These are phyloP conservation scores for Harringtonia aguacate DNA, from an alignment of 2,329 filamentous ascomycete genomes.

Conservation along the genomic window DNA sequence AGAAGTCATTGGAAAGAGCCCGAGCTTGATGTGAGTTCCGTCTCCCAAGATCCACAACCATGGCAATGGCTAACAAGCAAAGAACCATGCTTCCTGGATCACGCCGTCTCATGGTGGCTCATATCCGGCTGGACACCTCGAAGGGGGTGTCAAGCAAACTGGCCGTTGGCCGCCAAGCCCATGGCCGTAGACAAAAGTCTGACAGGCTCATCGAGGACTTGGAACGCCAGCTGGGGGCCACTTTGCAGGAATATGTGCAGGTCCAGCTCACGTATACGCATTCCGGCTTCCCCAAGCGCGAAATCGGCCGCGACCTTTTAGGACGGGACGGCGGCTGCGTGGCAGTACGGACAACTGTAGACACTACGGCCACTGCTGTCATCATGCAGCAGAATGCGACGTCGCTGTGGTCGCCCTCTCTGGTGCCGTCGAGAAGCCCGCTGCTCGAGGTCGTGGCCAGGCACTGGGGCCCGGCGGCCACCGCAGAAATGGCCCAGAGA, in stretches of 20 bases:
- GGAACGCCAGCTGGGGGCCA: constrained; percentile 42
- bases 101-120: constrained; percentile 36
- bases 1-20: constrained; percentile 34
- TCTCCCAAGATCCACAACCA: too few species aligned
- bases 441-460: constrained; percentile 33
- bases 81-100: constrained; percentile 25
- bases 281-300: constrained; percentile 36
- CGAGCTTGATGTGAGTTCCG: constrained; percentile 26
- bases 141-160: constrained; percentile 7
- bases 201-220: constrained; percentile 49
- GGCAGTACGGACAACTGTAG: constrained; percentile 34
- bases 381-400: constrained; percentile 35
- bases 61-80: not conserved
- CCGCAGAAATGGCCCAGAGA: constrained; percentile 28
- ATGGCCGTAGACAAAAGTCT: constrained; percentile 25
- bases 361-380: constrained; percentile 40
- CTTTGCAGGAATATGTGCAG: constrained; percentile 36
- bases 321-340: constrained; percentile 20
- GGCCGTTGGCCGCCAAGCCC: constrained; percentile 14
- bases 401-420: constrained; percentile 41
- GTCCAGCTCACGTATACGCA: constrained; percentile 44
- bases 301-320: constrained; percentile 1
- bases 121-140: constrained; percentile 25
- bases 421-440: constrained; percentile 22
- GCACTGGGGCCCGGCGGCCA: constrained; percentile 36